Evolutionary conservation across 495 filamentous ascomycete genomes (phyloP).

Genomic region (Daldinia grandis): DNA sequence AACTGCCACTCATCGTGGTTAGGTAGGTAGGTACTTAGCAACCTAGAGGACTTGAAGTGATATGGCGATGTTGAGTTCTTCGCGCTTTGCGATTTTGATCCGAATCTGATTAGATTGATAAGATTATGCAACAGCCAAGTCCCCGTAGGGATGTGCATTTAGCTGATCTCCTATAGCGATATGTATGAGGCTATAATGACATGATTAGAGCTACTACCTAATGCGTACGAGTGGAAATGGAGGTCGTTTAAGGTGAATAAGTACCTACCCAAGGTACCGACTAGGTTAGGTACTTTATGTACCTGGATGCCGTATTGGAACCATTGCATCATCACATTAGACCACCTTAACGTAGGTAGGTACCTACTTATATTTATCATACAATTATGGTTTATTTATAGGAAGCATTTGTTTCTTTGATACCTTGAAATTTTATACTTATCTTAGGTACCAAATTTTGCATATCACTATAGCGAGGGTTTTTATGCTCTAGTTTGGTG

Average conservation of each 20-base stretch:
- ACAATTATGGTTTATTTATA: too few species aligned
- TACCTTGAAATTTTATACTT: background rate
- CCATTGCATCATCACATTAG: too few species aligned
- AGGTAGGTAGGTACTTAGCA: constrained; percentile 10
- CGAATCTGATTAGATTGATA: constrained; percentile 38
- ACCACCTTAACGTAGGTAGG: too few species aligned
- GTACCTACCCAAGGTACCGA: too few species aligned
- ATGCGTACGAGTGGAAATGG: background rate
- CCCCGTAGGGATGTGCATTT: too few species aligned
- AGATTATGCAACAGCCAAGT: constrained; percentile 31
- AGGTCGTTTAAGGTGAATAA: background rate
- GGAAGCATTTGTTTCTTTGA: background rate
- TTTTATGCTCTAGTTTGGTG: background rate
- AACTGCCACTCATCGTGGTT: constrained; percentile 39
- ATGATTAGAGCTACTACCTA: constrained; percentile 1
- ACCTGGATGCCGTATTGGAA: background rate
- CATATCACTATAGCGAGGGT: background rate
- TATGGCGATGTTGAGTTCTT: constrained; percentile 11
- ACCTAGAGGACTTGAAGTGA: background rate
- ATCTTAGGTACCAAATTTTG: too few species aligned
- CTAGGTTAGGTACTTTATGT: too few species aligned
- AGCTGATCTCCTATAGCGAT: constrained; percentile 6
- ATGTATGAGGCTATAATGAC: constrained; percentile 32
- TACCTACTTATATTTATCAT: too few species aligned
- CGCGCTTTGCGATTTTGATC: constrained; percentile 6